These are phyloP conservation scores for Plenodomus lindquistii DNA, from an alignment of 2,329 filamentous ascomycete genomes.

Conservation along the genomic window DNA sequence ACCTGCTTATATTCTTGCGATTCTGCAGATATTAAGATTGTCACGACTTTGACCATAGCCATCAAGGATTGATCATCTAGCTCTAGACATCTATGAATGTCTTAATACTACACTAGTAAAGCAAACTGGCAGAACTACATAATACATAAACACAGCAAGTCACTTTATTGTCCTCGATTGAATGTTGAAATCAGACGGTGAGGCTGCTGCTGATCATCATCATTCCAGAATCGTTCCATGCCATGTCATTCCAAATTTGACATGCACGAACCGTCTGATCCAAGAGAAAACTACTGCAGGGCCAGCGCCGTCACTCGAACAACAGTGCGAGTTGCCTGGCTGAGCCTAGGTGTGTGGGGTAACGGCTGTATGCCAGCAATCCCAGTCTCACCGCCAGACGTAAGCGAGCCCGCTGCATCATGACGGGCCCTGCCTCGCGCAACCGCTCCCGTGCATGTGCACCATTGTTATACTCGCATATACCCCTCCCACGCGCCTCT, in stretches of 20 bases:
- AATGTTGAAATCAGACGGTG: no score
- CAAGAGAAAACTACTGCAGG: not conserved
- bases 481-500: not conserved
- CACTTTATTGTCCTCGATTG: no score
- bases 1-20: no score
- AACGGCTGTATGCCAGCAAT: not conserved
- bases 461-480: not conserved
- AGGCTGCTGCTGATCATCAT: no score
- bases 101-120: no score
- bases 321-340: not conserved
- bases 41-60: no score
- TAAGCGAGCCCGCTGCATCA: slow-evolving; percentile 5
- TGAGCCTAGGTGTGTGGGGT: slow-evolving; percentile 1
- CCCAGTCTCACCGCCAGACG: not conserved
- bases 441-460: not conserved
- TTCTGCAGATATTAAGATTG: no score
- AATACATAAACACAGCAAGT: no score
- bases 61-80: no score
- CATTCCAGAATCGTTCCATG: no score
- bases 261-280: not conserved
- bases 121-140: no score
- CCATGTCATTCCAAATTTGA: not conserved
- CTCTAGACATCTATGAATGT: no score
- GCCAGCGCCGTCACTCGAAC: not conserved
- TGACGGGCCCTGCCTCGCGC: not conserved